These are phyloP conservation scores for Xylaria sp. DNA, from an alignment of 2,329 filamentous ascomycete species.

Conservation along the genomic window DNA sequence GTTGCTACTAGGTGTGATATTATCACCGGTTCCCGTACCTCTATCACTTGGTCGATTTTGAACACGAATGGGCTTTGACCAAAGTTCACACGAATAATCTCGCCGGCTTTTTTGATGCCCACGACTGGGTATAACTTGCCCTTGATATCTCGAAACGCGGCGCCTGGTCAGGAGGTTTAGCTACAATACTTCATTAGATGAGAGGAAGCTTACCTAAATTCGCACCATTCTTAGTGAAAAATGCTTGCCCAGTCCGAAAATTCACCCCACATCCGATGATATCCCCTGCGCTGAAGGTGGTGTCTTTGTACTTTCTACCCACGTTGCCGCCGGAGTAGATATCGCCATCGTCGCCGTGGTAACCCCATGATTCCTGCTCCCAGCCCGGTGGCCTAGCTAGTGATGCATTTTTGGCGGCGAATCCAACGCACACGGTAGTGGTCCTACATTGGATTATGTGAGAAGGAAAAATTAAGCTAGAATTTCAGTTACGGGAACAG, in stretches of 20 bases:
- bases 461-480: slow-evolving; percentile 16
- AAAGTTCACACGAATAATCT: slow-evolving; percentile 69
- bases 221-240: slow-evolving; percentile 71
- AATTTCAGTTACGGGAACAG: background rate
- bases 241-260: slow-evolving; percentile 67
- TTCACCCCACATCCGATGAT: slow-evolving; percentile 70
- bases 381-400: slow-evolving; percentile 66
- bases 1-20: background rate
- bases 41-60: slow-evolving; percentile 87
- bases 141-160: slow-evolving; percentile 71
- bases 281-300: slow-evolving; percentile 59
- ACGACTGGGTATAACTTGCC: slow-evolving; percentile 70
- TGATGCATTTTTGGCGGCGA: slow-evolving; percentile 59
- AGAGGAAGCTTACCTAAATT: slow-evolving; percentile 53
- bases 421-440: slow-evolving; percentile 67
- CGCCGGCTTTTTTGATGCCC: slow-evolving; percentile 68
- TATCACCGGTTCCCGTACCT: slow-evolving; percentile 54
- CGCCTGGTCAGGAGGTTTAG: slow-evolving; percentile 54
- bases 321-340: slow-evolving; percentile 61
- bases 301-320: slow-evolving; percentile 62
- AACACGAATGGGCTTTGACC: slow-evolving; percentile 81
- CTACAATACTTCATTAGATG: background rate
- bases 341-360: slow-evolving; percentile 71
- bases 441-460: slow-evolving; percentile 49
- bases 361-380: slow-evolving; percentile 72